Conservation (phyloP, 2,329 filamentous ascomycete genomes). For the Cylindrodendrum hubeiense region DNA sequence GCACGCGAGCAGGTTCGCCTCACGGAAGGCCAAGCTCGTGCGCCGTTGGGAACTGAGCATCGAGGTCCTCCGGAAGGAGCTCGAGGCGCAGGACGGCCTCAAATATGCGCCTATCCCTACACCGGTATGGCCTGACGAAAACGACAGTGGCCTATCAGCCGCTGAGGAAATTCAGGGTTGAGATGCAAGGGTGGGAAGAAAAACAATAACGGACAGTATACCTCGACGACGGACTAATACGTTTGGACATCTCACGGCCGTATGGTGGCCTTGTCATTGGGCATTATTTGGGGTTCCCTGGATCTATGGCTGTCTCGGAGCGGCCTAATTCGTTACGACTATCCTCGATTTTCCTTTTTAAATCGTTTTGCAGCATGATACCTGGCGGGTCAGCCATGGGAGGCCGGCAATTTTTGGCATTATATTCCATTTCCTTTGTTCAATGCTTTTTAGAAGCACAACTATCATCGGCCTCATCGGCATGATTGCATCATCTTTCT, state of each 20-base stretch:
- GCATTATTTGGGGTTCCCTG: slow-evolving; percentile 5
- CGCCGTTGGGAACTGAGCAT: slow-evolving; percentile 66
- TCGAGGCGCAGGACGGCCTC: slow-evolving; percentile 59
- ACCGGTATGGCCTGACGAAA: slow-evolving; percentile 49
- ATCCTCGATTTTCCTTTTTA: slow-evolving; percentile 13
- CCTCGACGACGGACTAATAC: slow-evolving; percentile 17
- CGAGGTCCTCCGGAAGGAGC: slow-evolving; percentile 65
- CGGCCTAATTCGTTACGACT: slow-evolving; percentile 16
- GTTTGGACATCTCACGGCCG: slow-evolving; percentile 13
- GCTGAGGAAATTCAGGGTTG: not conserved
- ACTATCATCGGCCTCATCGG: slow-evolving; percentile 6
- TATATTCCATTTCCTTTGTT: slow-evolving; percentile 17
- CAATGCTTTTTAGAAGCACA: slow-evolving; percentile 24
- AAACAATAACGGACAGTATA: slow-evolving; percentile 9
- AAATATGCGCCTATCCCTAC: slow-evolving; percentile 54
- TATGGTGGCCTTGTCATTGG: slow-evolving; percentile 2
- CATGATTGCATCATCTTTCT: slow-evolving; percentile 1
- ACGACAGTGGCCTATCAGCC: not conserved
- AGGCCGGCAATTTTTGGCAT: slow-evolving; percentile 27
- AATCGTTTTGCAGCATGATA: slow-evolving; percentile 39
- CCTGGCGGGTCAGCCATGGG: slow-evolving; percentile 37
- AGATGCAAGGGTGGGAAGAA: not conserved
- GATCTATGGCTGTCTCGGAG: not conserved
- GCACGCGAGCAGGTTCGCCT: slow-evolving; percentile 58
- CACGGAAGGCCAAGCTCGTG: slow-evolving; percentile 58